Base-by-base conservation (phyloP, 2,329 filamentous ascomycete genomes). In the Monosporascus sp. region DNA sequence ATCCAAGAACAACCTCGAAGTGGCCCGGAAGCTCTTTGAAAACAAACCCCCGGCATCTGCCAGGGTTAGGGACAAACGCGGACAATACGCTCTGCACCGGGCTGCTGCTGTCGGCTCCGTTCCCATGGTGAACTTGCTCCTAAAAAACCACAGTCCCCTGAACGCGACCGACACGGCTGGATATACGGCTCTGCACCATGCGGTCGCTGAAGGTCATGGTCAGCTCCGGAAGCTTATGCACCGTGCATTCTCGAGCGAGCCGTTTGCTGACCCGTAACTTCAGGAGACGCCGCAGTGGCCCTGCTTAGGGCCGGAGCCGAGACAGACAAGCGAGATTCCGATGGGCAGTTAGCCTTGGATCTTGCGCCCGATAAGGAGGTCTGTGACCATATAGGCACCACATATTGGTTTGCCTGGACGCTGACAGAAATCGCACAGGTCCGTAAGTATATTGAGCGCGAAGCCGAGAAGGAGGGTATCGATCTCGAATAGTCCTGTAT, bases 81-180 rank as follows among this genome's bases (percentile, higher is more conserved):
- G 90, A n/a, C 93, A 97, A 68, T 84, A 97, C 53, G 82, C 95
- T 7, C 80, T 99, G 26, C 95, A 99, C 71, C 85, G 94, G 19
- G 94, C 94, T 3, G 93, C 94, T 0, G 93, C 94, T 3, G 84
- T 91, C 3, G 95, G 95, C 7, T 93, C 88, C 4, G 82, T 88
- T n/a, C 91, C 93, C 5, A 91, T 99, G 74, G 78, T 96, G 48
- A 88, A 85, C 62, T 73, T 96, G 38, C 74, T 99, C 16, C 74
- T 97, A 17, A 83, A 89, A 63, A 82, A 89, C 61, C 79, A 78
- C 60, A 96, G 90, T 59, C 92, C 93, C 0, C 67, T 97, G 24
- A 90, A 96, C 70, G 86, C 91, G 2, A 86, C 87, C 2, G 94
- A 99, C 73, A 76, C 78, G 37, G 85, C 91, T 60, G 93, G 93